Percentiles rank a stretch among this genome's conserved stretches.
phyloP scores from a whole-genome alignment of 2,329 filamentous ascomycete genomes.

The Aureobasidium namibiae region DNA sequence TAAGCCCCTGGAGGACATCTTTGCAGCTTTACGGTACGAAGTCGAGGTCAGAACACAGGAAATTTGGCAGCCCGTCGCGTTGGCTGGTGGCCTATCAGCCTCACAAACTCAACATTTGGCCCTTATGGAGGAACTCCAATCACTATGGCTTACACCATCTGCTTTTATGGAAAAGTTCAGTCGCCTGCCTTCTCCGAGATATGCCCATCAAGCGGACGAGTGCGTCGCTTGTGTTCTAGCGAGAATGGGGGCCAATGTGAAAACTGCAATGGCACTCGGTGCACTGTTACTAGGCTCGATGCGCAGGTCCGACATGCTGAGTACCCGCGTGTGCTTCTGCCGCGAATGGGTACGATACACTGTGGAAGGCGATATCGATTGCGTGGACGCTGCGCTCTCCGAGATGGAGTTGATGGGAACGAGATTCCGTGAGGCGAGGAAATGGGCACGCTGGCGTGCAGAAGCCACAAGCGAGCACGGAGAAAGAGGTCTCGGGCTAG shows the following conservation, averaged over 20 bases:
- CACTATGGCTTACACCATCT: conserved; percentile 16
- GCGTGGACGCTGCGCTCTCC: not conserved
- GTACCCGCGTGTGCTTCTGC: conserved; percentile 20
- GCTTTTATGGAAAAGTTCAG: conserved; percentile 9
- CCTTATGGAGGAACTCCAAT: conserved; percentile 8
- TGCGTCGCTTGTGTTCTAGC: conserved; percentile 20
- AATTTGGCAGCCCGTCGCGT: conserved; percentile 12
- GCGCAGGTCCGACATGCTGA: conserved; percentile 15
- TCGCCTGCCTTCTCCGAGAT: conserved; percentile 1
- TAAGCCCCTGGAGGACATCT: conserved; percentile 18
- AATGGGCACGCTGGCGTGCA: not conserved
- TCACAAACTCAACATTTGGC: conserved; percentile 8
- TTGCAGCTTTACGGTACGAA: conserved; percentile 16
- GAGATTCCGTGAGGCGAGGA: not conserved
- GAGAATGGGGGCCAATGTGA: conserved; percentile 13
- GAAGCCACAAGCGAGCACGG: not conserved
- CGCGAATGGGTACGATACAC: conserved; percentile 16
- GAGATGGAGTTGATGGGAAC: conserved; percentile 3
- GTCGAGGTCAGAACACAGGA: conserved; percentile 9
- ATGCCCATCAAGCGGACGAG: conserved; percentile 12
- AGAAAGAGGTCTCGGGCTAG: not conserved
- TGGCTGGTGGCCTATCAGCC: not conserved
- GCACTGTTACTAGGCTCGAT: conserved; percentile 20
- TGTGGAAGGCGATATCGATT: conserved; percentile 12
- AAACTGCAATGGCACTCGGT: conserved; percentile 17